Evolutionary conservation across 202 grass and related monocot genomes (phyloP).

Genomic region (Cymbopogon flexuosus): DNA sequence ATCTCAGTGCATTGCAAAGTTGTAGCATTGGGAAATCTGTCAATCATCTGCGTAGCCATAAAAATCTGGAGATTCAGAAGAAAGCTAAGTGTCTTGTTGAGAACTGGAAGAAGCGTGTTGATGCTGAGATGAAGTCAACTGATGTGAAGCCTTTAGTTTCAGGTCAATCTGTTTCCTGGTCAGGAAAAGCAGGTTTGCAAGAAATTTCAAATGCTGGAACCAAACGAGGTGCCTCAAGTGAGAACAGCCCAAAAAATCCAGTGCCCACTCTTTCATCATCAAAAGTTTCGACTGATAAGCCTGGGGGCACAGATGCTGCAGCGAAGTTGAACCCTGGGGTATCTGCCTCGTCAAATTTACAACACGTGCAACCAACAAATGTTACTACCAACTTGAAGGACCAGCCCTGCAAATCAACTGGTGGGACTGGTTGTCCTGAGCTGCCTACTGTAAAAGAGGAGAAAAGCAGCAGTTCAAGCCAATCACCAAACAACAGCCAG

Average conservation of each 20-base stretch:
- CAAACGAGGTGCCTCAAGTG: conserved; percentile 54
- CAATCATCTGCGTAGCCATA: too few relatives aligned
- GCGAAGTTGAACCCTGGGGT: too few relatives aligned
- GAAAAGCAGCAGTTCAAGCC: conserved; percentile 86
- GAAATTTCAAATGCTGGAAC: conserved; percentile 62
- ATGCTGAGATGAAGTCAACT: conserved; percentile 67
- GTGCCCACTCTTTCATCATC: conserved; percentile 28
- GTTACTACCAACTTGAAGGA: conserved; percentile 37
- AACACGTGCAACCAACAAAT: conserved; percentile 20
- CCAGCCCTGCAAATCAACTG: conserved; percentile 41
- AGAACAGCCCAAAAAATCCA: conserved; percentile 45
- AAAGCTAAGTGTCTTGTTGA: conserved; percentile 66
- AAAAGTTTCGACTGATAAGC: conserved; percentile 48
- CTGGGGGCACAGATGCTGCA: conserved; percentile 35
- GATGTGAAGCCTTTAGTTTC: conserved; percentile 36
- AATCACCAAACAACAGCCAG: conserved; percentile 82
- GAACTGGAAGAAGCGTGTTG: conserved; percentile 71
- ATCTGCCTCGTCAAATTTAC: too few relatives aligned
- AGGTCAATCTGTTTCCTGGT: conserved; percentile 59
- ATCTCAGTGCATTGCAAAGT: too few relatives aligned
- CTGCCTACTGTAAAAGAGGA: conserved; percentile 64
- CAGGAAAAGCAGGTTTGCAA: conserved; percentile 54
- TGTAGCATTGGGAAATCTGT: too few relatives aligned
- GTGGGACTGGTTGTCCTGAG: conserved; percentile 42
- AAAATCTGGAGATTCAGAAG: conserved; percentile 37